A percentile compares a stretch with the other conserved stretches of the same genome.
These are phyloP conservation scores for Dendrothele bispora DNA, from an alignment of 768 basidiomycete species.

Conservation along the genomic window DNA sequence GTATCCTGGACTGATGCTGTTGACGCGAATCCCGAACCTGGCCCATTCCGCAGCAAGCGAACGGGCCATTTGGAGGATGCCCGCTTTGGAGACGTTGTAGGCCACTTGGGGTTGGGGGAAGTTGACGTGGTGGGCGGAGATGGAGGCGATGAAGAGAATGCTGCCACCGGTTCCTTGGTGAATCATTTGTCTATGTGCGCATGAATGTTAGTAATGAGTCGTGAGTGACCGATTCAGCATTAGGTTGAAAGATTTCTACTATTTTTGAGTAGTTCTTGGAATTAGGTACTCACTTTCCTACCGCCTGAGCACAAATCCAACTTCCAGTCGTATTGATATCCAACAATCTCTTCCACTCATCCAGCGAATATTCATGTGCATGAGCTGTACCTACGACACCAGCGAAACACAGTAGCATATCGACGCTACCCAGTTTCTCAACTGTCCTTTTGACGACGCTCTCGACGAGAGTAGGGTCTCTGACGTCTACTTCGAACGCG, in stretches of 20 bases:
- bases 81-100: conserved; percentile 74
- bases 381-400: conserved; percentile 37
- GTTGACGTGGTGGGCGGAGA: conserved; percentile 40
- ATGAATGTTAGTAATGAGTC: background rate
- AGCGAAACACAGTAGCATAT: conserved; percentile 42
- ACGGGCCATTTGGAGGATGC: conserved; percentile 78
- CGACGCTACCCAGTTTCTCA: conserved; percentile 28
- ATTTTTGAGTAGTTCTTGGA: no score
- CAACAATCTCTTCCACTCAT: conserved; percentile 36
- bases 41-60: conserved; percentile 73
- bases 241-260: no score
- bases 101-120: conserved; percentile 52
- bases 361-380: conserved; percentile 27
- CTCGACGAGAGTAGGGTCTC: conserved; percentile 24
- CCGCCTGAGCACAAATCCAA: conserved; percentile 44
- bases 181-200: conserved; percentile 36
- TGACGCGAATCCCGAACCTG: conserved; percentile 64
- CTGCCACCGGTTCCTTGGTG: conserved; percentile 38
- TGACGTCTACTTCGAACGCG: conserved; percentile 35
- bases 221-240: background rate
- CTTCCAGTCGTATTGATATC: conserved; percentile 46
- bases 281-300: conserved; percentile 37
- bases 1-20: conserved; percentile 70
- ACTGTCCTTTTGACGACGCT: conserved; percentile 21
- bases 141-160: conserved; percentile 42